A percentile compares a stretch with the other conserved stretches of the same genome.
Conservation (phyloP, 495 filamentous ascomycete species). For the Cercophora sp. region DNA sequence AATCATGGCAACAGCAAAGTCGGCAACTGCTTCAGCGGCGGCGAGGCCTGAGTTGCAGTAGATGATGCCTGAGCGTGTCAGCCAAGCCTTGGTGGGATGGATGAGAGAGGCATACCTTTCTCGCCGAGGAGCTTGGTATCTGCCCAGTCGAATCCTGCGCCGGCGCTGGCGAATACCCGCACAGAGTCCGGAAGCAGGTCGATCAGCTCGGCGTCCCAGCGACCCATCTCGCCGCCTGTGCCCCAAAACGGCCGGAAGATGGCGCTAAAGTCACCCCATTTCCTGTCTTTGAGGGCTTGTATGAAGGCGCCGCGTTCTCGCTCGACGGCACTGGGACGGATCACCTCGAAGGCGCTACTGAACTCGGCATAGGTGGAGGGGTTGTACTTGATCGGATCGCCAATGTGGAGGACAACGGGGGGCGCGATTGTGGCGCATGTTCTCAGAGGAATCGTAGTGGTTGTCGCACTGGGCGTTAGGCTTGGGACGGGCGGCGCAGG, state of each 20-base stretch:
- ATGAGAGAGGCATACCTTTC: slow-evolving; percentile 48
- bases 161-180: slow-evolving; percentile 67
- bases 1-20: slow-evolving; percentile 60
- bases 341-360: slow-evolving; percentile 52
- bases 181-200: slow-evolving; percentile 59
- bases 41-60: slow-evolving; percentile 69
- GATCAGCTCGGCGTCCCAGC: slow-evolving; percentile 71
- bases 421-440: slow-evolving; percentile 3
- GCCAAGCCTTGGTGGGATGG: neutral
- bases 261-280: slow-evolving; percentile 69
- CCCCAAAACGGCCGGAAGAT: slow-evolving; percentile 79
- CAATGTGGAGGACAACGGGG: slow-evolving; percentile 60
- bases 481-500: slow-evolving; percentile 32
- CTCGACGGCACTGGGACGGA: slow-evolving; percentile 49
- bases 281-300: slow-evolving; percentile 54
- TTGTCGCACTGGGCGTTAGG: slow-evolving; percentile 20
- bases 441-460: slow-evolving; percentile 14
- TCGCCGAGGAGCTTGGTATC: slow-evolving; percentile 64
- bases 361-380: slow-evolving; percentile 55
- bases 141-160: slow-evolving; percentile 75
- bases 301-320: slow-evolving; percentile 57
- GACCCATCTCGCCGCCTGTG: slow-evolving; percentile 72
- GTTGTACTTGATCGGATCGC: slow-evolving; percentile 66
- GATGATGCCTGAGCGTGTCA: slow-evolving; percentile 49
- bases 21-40: slow-evolving; percentile 64